Evolutionary conservation across 2,329 filamentous ascomycete genomes (phyloP).

Genomic region (Colletotrichum acutatum): DNA sequence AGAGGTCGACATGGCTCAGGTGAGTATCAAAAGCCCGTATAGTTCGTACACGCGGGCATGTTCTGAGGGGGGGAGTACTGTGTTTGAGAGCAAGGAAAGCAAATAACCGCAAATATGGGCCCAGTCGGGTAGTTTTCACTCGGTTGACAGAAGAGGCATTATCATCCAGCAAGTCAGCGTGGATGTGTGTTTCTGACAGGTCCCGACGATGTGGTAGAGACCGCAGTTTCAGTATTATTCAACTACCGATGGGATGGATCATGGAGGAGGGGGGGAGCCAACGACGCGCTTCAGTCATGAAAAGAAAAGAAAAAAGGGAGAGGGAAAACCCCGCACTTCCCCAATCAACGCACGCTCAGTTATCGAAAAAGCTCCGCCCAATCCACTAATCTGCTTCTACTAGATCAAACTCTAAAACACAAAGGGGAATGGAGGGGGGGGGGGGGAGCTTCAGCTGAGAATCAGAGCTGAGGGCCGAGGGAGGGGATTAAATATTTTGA

Average conservation of each 20-base stretch:
- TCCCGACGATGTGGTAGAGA: neutral
- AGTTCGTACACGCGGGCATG: neutral
- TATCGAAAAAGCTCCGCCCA: neutral
- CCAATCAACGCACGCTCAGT: neutral
- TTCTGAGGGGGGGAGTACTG: neutral
- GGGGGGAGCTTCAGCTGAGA: too few species aligned
- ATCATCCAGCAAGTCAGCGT: neutral
- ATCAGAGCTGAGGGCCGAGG: too few species aligned
- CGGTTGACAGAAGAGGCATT: neutral
- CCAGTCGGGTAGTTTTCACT: neutral
- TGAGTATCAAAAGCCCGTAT: neutral
- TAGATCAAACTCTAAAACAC: neutral
- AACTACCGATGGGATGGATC: neutral
- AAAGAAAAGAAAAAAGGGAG: neutral
- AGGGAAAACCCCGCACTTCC: neutral
- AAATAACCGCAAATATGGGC: neutral
- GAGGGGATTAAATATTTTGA: neutral
- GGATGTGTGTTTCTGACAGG: neutral
- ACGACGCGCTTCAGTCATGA: neutral
- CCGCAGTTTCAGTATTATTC: neutral
- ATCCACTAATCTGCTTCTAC: neutral
- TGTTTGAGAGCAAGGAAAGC: neutral
- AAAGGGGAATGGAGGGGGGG: neutral
- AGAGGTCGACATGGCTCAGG: neutral
- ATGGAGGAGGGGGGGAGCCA: neutral